Base-by-base conservation (phyloP, 23 red algal genomes). In the Gracilaria gracilis region DNA sequence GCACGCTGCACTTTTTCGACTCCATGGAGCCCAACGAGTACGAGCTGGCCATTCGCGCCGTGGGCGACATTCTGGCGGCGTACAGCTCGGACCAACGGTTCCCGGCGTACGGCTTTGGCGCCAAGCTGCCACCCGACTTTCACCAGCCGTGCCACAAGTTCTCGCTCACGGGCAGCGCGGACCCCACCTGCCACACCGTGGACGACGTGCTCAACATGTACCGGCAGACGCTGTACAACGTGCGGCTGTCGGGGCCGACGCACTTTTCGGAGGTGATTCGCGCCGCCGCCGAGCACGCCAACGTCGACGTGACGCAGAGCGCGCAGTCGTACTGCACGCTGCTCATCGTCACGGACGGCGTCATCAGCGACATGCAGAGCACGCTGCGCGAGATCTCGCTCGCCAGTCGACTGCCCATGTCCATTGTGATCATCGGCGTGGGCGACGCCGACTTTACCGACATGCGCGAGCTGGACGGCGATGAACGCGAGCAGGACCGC, bases 371-470 rank as follows among this genome's bases (percentile, higher is more conserved):
- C 77, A 82, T 97, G 74, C 48, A 87, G 31, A 78, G 66, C 35
- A 97, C 95, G 1, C 50, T 89, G 78, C 82, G 85, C 23, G 74
- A 79, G 74, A 89, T 97, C 24, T 35, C 55, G 48, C 80, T 83
- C 9, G 95, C 95, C 27, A 72, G 71, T 42, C 65, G 48, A 36
- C 80, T 85, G 14, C 95, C 95, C 2, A 59, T 97, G 70, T 86
- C 88, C 16, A 93, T 97, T 67, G 95, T 93, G 5, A 88, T 97
- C 65, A 85, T 97, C 65, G 95, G 95, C 17, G 85, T 97, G 9
- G 95, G 95, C 28, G 83, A 90, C 34, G 61, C 85, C 16, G 85
- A 97, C 95, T 97, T 97, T 64, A 36, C 86, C 5, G 83, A 88
- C 48, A 97, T 97, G 95, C 47, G 34, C 16, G 36, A 67, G 46